A percentile compares a stretch with the other conserved stretches of the same genome.
phyloP scores from a whole-genome alignment of 176 grass and related monocot genomes.

The Hyparrhenia diplandra region DNA sequence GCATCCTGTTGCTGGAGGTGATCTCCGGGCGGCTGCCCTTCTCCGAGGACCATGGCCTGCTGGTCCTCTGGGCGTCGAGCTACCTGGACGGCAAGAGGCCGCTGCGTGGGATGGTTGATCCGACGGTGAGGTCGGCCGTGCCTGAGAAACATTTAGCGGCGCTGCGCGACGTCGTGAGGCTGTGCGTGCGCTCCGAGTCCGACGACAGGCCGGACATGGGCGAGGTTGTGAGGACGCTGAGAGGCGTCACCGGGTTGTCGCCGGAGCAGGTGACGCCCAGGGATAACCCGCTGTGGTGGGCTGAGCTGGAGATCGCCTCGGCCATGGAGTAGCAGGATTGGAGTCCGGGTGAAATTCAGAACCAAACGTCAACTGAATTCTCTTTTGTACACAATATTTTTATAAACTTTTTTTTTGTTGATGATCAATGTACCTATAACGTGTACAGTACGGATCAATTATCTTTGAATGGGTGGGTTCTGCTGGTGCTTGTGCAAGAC shows the following conservation, averaged over 20 bases:
- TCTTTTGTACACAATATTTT: no score
- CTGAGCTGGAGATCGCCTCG: conserved; percentile 66
- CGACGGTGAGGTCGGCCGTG: conserved; percentile 48
- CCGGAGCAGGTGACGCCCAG: conserved; percentile 43
- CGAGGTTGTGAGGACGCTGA: conserved; percentile 45
- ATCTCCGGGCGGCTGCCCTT: conserved; percentile 74
- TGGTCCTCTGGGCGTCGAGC: conserved; percentile 85
- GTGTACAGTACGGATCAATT: no score
- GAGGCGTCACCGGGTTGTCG: conserved; percentile 33
- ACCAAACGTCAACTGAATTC: no score
- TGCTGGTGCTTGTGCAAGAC: no score
- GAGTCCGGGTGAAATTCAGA: conserved; percentile 17
- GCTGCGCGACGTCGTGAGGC: conserved; percentile 48
- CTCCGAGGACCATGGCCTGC: conserved; percentile 63
- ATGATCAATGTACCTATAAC: no score
- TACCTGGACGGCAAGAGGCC: conserved; percentile 68
- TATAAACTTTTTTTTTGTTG: no score
- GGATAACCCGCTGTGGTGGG: conserved; percentile 76
- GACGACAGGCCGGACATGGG: conserved; percentile 35
- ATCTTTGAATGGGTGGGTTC: no score
- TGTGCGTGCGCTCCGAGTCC: conserved; percentile 47
- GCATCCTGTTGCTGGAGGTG: conserved; percentile 74
- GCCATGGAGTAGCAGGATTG: background rate
- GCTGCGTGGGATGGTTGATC: conserved; percentile 51
- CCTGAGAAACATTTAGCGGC: conserved; percentile 32